phyloP scores from a whole-genome alignment of 2,329 filamentous ascomycete genomes.

The Alternaria rosae region DNA sequence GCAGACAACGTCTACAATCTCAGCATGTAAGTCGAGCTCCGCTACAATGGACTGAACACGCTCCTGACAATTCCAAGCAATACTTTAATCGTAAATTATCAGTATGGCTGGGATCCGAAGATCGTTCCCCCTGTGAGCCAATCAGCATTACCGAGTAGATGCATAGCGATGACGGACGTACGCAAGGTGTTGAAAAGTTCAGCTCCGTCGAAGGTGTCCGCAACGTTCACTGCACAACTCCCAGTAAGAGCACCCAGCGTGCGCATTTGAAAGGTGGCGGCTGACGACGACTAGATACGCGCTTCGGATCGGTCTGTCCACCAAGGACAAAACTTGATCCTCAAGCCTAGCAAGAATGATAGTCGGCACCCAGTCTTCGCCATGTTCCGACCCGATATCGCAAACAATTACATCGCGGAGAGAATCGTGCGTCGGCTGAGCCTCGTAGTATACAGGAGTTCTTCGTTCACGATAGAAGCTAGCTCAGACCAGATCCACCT shows the following conservation, averaged over 20 bases:
- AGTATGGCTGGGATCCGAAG: neutral
- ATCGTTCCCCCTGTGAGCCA: neutral
- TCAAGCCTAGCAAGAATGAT: neutral
- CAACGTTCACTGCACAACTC: neutral
- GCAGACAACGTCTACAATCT: slow-evolving; percentile 1
- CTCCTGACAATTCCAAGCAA: slow-evolving; percentile 6
- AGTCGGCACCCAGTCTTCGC: neutral
- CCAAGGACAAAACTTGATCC: neutral
- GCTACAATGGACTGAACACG: neutral
- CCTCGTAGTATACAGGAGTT: neutral
- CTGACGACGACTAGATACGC: neutral
- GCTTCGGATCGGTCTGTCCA: neutral
- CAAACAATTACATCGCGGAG: neutral
- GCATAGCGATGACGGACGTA: neutral
- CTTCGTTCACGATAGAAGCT: neutral
- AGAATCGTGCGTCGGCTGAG: neutral
- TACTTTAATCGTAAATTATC: neutral
- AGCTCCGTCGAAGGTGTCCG: neutral
- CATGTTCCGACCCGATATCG: neutral
- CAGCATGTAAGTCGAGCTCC: slow-evolving; percentile 5
- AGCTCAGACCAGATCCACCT: neutral
- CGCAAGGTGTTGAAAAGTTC: neutral
- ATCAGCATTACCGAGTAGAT: neutral
- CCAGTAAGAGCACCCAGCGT: neutral
- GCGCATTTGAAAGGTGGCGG: neutral